Evolutionary conservation across 345 rosid species (phyloP), one percentile per base, ranked within the genome.

Genomic region (Reutealis trisperma): DNA sequence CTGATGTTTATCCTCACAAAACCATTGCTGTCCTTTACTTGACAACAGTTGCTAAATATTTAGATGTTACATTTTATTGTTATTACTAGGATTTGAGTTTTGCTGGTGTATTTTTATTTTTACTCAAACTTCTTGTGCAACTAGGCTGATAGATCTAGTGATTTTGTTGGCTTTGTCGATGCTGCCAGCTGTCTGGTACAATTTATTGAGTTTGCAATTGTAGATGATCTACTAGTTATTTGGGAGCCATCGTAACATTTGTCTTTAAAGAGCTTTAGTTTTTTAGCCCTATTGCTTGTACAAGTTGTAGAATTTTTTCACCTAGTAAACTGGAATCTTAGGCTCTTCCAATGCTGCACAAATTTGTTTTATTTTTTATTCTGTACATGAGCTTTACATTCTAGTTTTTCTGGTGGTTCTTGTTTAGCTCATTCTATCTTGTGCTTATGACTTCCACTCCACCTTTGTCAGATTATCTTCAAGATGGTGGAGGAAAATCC

Each of bases 401-500:
- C 19, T 45, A 21, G 27, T 37, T 14, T 6, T 49, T 63, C 3
- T 14, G n/a, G 37, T 14, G 44, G 13, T 54, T 70, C 71, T 65
- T 13, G 12, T 54, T 70, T 79, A 10, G 57, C 27, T 61, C n/a
- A 64, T 49, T 30, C 49, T 66, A 25, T 73, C 45, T 64, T 42
- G 24, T 78, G 66, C 70, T 82, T 72, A 70, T 78, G 74, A 45
- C 37, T 75, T 45, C 68, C 63, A 37, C 58, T 64, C 68, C 77
- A 27, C 67, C 52, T 82, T 75, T 73, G 65, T 66, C 89, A 96
- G 98, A 91, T 96, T 74, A 94, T 96, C 77, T 96, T 92, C 83
- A 91, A 91, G 85, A 94, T 94, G 93, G 97, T 96, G 80, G 99
- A 96, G 85, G 99, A 96, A 81, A 90, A 91, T 72, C 98, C 99